Conservation (phyloP, 2,329 filamentous ascomycete species). For the Claviceps spartinae region DNA sequence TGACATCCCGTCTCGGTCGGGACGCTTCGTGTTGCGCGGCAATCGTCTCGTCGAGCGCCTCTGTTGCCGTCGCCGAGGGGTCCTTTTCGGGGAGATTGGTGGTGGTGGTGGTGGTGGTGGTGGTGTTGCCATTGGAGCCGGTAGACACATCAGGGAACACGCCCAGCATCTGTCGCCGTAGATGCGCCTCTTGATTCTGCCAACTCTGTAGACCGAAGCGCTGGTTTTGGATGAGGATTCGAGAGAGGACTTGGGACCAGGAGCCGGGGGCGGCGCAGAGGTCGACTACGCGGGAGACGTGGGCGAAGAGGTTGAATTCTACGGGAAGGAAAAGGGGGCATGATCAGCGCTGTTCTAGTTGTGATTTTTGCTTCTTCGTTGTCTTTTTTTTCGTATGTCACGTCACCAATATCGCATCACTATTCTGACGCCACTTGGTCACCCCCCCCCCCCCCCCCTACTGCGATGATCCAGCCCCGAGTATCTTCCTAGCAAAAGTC, state of each 20-base stretch:
- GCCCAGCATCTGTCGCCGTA: conserved; percentile 47
- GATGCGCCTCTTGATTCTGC: conserved; percentile 65
- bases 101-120: no score
- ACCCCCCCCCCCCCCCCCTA: no score
- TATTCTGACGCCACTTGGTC: not conserved
- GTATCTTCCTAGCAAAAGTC: no score
- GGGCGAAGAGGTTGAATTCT: conserved; percentile 89
- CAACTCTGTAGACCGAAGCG: conserved; percentile 75
- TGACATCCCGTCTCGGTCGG: conserved; percentile 54
- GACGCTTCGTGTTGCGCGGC: conserved; percentile 5
- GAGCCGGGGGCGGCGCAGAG: conserved; percentile 90
- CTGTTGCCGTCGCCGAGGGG: not conserved
- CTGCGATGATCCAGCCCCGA: no score
- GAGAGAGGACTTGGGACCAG: conserved; percentile 93
- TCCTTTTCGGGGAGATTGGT: no score
- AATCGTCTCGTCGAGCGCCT: not conserved
- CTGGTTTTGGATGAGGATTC: conserved; percentile 86
- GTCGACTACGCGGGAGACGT: conserved; percentile 86
- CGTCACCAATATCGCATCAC: not conserved
- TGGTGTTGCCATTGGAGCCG: not conserved
- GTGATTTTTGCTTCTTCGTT: not conserved
- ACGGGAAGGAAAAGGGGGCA: conserved; percentile 10
- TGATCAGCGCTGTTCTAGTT: not conserved
- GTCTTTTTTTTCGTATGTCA: not conserved
- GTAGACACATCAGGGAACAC: conserved; percentile 25